Evolutionary conservation across 2,329 filamentous ascomycete genomes (phyloP).

Genomic region (Botryotinia narcissicola): DNA sequence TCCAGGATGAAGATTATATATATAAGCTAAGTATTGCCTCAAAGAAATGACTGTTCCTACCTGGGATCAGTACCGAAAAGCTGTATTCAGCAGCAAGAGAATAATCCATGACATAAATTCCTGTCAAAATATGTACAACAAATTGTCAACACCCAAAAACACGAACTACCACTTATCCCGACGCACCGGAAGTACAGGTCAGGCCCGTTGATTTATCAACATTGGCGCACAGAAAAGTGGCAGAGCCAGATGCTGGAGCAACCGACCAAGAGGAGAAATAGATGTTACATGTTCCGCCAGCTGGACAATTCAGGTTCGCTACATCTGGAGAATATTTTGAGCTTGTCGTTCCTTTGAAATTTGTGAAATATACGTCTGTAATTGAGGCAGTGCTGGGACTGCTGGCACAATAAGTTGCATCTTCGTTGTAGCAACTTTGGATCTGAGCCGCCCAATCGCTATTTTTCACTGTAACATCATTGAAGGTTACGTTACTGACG

Average conservation of each 20-base stretch:
- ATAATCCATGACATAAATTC: not conserved
- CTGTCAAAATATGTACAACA: not conserved
- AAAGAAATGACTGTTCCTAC: no score
- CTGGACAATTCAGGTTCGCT: constrained; percentile 42
- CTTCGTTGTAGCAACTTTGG: constrained; percentile 45
- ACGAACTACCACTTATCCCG: constrained; percentile 31
- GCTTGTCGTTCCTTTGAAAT: constrained; percentile 43
- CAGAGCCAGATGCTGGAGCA: constrained; percentile 38
- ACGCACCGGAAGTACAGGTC: constrained; percentile 39
- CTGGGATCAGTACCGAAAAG: not conserved
- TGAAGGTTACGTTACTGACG: constrained; percentile 45
- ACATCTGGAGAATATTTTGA: constrained; percentile 40
- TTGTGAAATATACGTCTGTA: constrained; percentile 40
- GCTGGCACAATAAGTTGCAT: constrained; percentile 40
- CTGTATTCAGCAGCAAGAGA: not conserved
- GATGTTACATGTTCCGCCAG: constrained; percentile 42
- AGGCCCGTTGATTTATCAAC: constrained; percentile 38
- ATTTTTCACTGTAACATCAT: constrained; percentile 40
- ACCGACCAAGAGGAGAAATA: constrained; percentile 40
- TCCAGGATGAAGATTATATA: not conserved
- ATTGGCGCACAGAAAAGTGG: constrained; percentile 39
- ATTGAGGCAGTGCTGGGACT: constrained; percentile 40
- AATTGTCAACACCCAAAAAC: not conserved
- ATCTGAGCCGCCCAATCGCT: constrained; percentile 47
- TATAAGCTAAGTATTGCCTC: not conserved